Evolutionary conservation across 2,329 filamentous ascomycete genomes (phyloP).

Genomic region (Amauroascus niger): DNA sequence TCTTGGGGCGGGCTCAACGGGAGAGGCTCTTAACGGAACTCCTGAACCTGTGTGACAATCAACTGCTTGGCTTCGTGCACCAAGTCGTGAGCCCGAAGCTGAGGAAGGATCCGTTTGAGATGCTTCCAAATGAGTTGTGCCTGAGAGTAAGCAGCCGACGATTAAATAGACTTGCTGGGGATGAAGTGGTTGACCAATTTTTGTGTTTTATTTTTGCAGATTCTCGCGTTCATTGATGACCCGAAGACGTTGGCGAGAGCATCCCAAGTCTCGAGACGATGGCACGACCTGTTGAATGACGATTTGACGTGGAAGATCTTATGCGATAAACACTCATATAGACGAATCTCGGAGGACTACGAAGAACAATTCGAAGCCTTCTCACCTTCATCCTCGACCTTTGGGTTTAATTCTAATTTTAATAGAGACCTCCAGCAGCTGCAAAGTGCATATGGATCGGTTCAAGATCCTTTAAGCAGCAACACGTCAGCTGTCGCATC

Average conservation of each 20-base stretch:
- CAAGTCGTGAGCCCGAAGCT: slow-evolving; percentile 88
- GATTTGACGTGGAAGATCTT: slow-evolving; percentile 98
- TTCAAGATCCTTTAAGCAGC: slow-evolving; percentile 1
- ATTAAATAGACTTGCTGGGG: not conserved
- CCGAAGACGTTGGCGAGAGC: slow-evolving; percentile 86
- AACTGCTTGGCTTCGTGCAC: slow-evolving; percentile 89
- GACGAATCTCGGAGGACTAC: slow-evolving; percentile 43
- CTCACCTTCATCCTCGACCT: slow-evolving; percentile 28
- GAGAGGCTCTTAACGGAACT: slow-evolving; percentile 78
- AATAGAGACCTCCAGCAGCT: slow-evolving; percentile 2
- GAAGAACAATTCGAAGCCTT: slow-evolving; percentile 39
- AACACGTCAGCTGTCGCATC: not conserved
- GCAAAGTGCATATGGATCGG: slow-evolving; percentile 1
- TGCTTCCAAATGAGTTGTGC: slow-evolving; percentile 85
- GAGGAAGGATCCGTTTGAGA: slow-evolving; percentile 92
- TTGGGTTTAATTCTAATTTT: slow-evolving; percentile 6
- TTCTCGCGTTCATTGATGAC: slow-evolving; percentile 94
- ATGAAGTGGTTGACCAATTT: not conserved
- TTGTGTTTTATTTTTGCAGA: slow-evolving; percentile 49
- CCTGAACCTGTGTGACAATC: slow-evolving; percentile 87
- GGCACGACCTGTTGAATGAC: slow-evolving; percentile 86
- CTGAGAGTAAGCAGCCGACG: slow-evolving; percentile 55
- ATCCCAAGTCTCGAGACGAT: slow-evolving; percentile 90
- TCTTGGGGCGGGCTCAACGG: slow-evolving; percentile 63
- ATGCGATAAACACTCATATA: slow-evolving; percentile 91